Conservation (phyloP, 495 filamentous ascomycete species). For the Daldinia vernicosa region DNA sequence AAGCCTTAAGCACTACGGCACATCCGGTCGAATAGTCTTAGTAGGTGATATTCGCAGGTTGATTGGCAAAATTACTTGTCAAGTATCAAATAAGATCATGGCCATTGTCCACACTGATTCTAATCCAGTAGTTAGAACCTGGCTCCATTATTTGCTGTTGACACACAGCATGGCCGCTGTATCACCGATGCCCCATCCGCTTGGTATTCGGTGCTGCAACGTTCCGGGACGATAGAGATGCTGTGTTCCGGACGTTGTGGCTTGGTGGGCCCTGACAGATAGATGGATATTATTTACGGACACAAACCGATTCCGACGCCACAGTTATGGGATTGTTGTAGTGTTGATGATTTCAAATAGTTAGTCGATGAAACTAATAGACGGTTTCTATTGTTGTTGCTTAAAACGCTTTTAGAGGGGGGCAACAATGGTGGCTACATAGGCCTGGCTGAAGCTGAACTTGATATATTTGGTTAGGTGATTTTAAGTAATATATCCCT, state of each 20-base stretch:
- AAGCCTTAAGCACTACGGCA: not conserved
- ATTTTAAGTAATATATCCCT: not conserved
- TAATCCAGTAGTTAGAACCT: constrained; percentile 5
- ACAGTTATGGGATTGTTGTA: constrained; percentile 20
- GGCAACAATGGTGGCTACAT: not conserved
- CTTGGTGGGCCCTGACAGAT: constrained; percentile 31
- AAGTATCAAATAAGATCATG: not conserved
- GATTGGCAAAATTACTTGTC: not conserved
- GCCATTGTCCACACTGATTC: not conserved
- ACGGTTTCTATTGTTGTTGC: not conserved
- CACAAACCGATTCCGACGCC: constrained; percentile 29
- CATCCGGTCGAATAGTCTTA: constrained; percentile 8
- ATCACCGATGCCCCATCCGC: constrained; percentile 32
- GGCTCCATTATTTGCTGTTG: constrained; percentile 23
- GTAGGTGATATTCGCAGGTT: not conserved
- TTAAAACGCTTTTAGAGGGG: not conserved
- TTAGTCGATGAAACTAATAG: not conserved
- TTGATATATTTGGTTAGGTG: not conserved
- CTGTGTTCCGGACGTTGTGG: constrained; percentile 32
- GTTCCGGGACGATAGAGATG: constrained; percentile 36
- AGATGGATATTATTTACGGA: constrained; percentile 29
- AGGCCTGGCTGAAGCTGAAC: not conserved
- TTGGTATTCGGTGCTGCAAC: constrained; percentile 41
- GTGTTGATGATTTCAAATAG: not conserved
- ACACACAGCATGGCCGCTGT: constrained; percentile 35